Base-by-base conservation (phyloP, 768 basidiomycete genomes). In the Phaffia australis region DNA sequence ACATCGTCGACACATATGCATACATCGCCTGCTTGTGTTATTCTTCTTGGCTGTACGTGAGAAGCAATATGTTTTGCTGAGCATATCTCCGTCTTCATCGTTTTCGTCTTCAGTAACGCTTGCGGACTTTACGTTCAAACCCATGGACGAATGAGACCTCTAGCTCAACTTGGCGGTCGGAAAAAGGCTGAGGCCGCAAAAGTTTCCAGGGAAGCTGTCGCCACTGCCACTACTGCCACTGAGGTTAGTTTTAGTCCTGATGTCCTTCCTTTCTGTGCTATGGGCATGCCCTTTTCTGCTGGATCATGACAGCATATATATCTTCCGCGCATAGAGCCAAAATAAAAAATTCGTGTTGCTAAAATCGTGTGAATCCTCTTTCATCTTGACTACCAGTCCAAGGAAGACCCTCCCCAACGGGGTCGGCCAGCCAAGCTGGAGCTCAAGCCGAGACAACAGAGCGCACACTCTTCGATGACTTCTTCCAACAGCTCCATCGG, bases 121-220 rank as follows among this genome's bases (percentile, higher is more conserved):
- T 66, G 65, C 49, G 65, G 65, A 2, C 65, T 66, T 15, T 66
- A 66, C 52, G 65, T 66, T 21, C 65, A 66, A 55, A 66, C 65
- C 19, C 65, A 66, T 27, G 57, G 58, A 9, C 60, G 65, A 30
- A 66, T 66, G 65, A 35, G 65, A 46, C 65, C 65, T 4, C 59
- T 66, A 23, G 46, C 64, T n/a, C 56, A 49, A 16, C 57, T 65
- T 25, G 64, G 64, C n/a, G 56, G 54, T 25, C 64, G 64, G 30
- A 65, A 65, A 42, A 65, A 65, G 49, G 64, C 64, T n/a, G 64
- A 65, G n/a, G 42, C 56, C 0, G 51, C 50, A 58, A 59, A 56
- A 48, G 56, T 29, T 14, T 21, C 21, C 16, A 21, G n/a, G n/a
- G n/a, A n/a, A n/a, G n/a, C n/a, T n/a, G n/a, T n/a, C n/a, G n/a